phyloP scores from a whole-genome alignment of 352 stramenopile genomes.

The Phytophthora palmivora region DNA sequence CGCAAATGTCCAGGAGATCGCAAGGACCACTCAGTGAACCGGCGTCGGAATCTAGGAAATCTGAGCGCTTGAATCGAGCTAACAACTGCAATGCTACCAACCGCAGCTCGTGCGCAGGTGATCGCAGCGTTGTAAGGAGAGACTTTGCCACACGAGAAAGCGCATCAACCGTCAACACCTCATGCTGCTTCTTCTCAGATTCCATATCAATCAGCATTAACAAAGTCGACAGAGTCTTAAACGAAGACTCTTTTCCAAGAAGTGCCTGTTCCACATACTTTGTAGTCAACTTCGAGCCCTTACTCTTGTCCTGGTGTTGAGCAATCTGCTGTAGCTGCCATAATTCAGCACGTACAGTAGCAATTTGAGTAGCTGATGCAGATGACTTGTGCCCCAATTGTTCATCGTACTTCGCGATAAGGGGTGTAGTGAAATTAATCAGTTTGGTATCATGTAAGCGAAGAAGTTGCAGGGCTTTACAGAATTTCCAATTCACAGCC shows the following conservation, averaged over 20 bases:
- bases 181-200: slow-evolving; percentile 46
- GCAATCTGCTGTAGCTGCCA: slow-evolving; percentile 79
- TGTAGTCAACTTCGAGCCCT: slow-evolving; percentile 16
- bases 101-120: slow-evolving; percentile 67
- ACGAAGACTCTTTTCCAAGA: slow-evolving; percentile 53
- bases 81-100: slow-evolving; percentile 78
- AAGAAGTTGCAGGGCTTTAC: slow-evolving; percentile 61
- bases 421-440: slow-evolving; percentile 47
- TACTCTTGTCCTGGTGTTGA: slow-evolving; percentile 34
- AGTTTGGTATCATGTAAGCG: slow-evolving; percentile 49
- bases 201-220: slow-evolving; percentile 74
- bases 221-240: slow-evolving; percentile 67
- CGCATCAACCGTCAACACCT: slow-evolving; percentile 46
- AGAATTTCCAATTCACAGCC: slow-evolving; percentile 79
- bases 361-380: slow-evolving; percentile 13
- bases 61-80: slow-evolving; percentile 50
- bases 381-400: slow-evolving; percentile 13
- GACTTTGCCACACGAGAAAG: slow-evolving; percentile 45
- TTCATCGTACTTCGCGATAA: slow-evolving; percentile 50
- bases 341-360: slow-evolving; percentile 59
- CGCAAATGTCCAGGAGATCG: slow-evolving; percentile 68
- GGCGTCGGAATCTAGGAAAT: slow-evolving; percentile 59
- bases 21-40: slow-evolving; percentile 64
- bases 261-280: slow-evolving; percentile 50
- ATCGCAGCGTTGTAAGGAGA: slow-evolving; percentile 72